phyloP scores from a whole-genome alignment of 2,329 filamentous ascomycete genomes.

The Phialophora chinensis region DNA sequence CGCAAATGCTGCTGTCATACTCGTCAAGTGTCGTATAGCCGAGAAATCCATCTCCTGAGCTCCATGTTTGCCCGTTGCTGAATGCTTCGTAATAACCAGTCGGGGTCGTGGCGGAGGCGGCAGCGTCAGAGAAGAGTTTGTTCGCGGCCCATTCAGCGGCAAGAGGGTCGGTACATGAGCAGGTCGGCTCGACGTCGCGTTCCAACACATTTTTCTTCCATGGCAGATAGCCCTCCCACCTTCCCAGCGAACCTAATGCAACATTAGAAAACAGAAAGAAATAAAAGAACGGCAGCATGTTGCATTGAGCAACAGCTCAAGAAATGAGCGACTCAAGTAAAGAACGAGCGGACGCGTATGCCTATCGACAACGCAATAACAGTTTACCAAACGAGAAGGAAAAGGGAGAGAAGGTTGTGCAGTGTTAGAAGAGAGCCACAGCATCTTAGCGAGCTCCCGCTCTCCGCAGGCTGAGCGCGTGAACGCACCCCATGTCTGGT shows the following conservation, averaged over 20 bases:
- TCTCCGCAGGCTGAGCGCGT: conserved; percentile 12
- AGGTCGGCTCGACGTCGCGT: conserved; percentile 28
- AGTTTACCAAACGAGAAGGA: conserved; percentile 18
- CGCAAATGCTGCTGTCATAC: conserved; percentile 34
- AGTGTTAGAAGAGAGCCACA: conserved; percentile 9
- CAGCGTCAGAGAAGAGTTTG: conserved; percentile 24
- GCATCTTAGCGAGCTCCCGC: conserved; percentile 4
- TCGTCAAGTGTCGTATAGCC: conserved; percentile 31
- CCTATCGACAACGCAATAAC: conserved; percentile 24
- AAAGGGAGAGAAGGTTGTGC: conserved; percentile 3
- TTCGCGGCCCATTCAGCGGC: conserved; percentile 25
- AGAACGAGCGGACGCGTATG: conserved; percentile 34
- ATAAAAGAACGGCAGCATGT: conserved; percentile 38
- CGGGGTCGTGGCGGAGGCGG: conserved; percentile 26
- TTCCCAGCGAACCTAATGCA: conserved; percentile 26
- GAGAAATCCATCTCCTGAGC: conserved; percentile 32
- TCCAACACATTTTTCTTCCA: conserved; percentile 24
- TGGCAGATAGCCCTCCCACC: conserved; percentile 18
- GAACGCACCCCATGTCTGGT: neutral
- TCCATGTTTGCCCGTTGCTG: conserved; percentile 30
- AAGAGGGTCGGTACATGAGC: conserved; percentile 28
- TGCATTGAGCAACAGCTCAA: conserved; percentile 34
- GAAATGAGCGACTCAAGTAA: conserved; percentile 27
- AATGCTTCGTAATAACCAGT: conserved; percentile 32
- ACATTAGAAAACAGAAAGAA: conserved; percentile 33